A percentile compares a stretch with the other conserved stretches of the same genome.
Evolutionary conservation across 2,329 filamentous ascomycete genomes (phyloP).

Genomic region (Xylaria sp.): DNA sequence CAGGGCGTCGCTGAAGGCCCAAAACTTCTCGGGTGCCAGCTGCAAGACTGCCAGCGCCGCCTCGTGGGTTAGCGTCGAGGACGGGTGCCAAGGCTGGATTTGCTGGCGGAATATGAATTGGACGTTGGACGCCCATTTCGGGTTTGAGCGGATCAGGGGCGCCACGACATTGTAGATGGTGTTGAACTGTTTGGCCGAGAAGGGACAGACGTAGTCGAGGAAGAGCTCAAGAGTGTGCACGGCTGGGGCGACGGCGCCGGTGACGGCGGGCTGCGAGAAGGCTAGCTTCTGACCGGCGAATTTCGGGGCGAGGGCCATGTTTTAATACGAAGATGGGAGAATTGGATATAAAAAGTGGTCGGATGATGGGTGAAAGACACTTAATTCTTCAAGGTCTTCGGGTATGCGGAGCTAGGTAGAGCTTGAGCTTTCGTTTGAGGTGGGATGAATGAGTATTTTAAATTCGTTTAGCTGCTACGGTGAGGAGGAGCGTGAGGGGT

Average conservation of each 20-base stretch:
- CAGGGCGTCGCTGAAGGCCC: conserved; percentile 77
- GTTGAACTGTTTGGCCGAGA: conserved; percentile 75
- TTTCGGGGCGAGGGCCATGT: conserved; percentile 81
- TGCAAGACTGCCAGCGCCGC: conserved; percentile 83
- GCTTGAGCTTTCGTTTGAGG: conserved; percentile 8
- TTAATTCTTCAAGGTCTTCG: not conserved
- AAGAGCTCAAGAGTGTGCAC: conserved; percentile 73
- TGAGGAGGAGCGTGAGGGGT: conserved; percentile 2
- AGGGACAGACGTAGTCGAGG: conserved; percentile 92
- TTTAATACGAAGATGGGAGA: conserved; percentile 16
- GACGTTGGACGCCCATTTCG: conserved; percentile 66
- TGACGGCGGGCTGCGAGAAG: conserved; percentile 54
- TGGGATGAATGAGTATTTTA: conserved; percentile 11
- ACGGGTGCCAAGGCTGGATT: conserved; percentile 95
- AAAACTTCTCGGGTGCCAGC: conserved; percentile 78
- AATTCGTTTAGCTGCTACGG: not conserved
- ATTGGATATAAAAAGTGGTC: not conserved
- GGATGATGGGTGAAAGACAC: not conserved
- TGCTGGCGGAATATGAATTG: conserved; percentile 89
- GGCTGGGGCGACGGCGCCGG: conserved; percentile 55
- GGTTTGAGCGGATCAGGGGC: conserved; percentile 71
- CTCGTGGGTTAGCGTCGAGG: conserved; percentile 83
- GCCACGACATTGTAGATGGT: conserved; percentile 76
- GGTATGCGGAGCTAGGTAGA: not conserved
- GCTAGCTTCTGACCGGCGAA: conserved; percentile 77